These are phyloP conservation scores for Mycena sp. DNA, from an alignment of 1,284 basidiomycete genomes.

Conservation along the genomic window DNA sequence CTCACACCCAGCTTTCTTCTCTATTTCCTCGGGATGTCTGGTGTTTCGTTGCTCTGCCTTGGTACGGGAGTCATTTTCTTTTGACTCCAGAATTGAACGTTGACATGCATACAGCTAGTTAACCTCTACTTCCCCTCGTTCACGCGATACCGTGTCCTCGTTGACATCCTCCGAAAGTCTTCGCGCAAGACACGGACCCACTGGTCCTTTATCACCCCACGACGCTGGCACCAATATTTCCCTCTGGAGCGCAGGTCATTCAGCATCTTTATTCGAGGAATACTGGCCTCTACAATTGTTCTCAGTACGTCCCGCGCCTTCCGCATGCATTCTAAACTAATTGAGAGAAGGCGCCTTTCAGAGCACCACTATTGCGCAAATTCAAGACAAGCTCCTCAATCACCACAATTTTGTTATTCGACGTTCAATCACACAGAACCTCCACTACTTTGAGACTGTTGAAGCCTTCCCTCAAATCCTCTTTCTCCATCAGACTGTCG, in stretches of 20 bases:
- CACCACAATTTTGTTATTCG: constrained; percentile 1
- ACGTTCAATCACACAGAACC: background rate
- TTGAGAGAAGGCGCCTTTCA: background rate
- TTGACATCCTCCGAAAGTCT: constrained; percentile 8
- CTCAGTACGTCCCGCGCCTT: background rate
- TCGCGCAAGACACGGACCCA: background rate
- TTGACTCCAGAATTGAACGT: background rate
- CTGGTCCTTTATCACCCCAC: constrained; percentile 12
- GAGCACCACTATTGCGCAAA: constrained; percentile 7
- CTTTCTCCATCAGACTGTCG: background rate
- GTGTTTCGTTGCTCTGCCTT: background rate
- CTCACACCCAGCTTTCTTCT: constrained; percentile 10
- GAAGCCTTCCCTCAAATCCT: background rate
- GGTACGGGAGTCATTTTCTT: constrained; percentile 1
- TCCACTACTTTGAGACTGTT: too few species aligned
- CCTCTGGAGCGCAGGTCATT: constrained; percentile 8
- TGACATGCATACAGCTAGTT: background rate
- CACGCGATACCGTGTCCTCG: constrained; percentile 5
- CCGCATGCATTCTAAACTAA: constrained; percentile 7
- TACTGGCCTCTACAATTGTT: constrained; percentile 3
- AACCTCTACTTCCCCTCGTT: constrained; percentile 8
- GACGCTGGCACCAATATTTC: constrained; percentile 10
- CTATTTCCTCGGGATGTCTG: background rate
- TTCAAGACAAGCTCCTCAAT: constrained; percentile 11
- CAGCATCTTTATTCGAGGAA: constrained; percentile 7